A percentile compares a stretch with the other conserved stretches of the same genome.
Conservation (phyloP, 352 stramenopile genomes). For the Phytophthora foliorum region DNA sequence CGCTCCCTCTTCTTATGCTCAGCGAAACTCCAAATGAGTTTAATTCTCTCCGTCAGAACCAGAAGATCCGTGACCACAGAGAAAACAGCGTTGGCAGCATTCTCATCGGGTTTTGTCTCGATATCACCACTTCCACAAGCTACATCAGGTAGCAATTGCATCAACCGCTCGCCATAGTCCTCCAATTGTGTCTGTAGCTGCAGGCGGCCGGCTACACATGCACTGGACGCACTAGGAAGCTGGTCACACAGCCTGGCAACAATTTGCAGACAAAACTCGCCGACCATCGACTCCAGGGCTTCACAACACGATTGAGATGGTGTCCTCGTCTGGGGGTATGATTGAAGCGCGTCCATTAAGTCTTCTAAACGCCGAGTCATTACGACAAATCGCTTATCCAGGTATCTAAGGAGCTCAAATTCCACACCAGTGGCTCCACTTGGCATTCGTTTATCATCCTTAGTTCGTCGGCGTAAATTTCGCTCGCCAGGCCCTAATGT, state of each 20-base stretch:
- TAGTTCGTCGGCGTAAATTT: conserved; percentile 22
- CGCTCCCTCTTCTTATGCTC: conserved; percentile 61
- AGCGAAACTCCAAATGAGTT: conserved; percentile 52
- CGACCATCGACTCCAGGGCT: conserved; percentile 56
- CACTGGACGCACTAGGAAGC: conserved; percentile 45
- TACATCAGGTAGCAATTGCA: conserved; percentile 26
- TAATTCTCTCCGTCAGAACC: conserved; percentile 57
- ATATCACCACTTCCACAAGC: not conserved
- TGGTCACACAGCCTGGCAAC: conserved; percentile 62
- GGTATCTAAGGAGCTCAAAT: conserved; percentile 41
- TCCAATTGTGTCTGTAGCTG: conserved; percentile 58
- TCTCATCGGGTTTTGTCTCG: not conserved
- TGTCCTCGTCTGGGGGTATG: not conserved
- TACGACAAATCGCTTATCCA: conserved; percentile 39
- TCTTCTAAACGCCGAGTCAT: conserved; percentile 36
- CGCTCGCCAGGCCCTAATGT: conserved; percentile 46
- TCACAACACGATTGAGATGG: conserved; percentile 13
- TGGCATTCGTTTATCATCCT: not conserved
- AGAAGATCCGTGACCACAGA: conserved; percentile 48
- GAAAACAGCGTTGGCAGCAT: conserved; percentile 3
- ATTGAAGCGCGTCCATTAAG: conserved; percentile 10
- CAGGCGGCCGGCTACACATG: conserved; percentile 31
- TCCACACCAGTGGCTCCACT: conserved; percentile 43
- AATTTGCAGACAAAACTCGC: conserved; percentile 67
- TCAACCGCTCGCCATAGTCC: conserved; percentile 48